Conservation (phyloP, 2,329 filamentous ascomycete genomes). For the Anthostomella pinea region DNA sequence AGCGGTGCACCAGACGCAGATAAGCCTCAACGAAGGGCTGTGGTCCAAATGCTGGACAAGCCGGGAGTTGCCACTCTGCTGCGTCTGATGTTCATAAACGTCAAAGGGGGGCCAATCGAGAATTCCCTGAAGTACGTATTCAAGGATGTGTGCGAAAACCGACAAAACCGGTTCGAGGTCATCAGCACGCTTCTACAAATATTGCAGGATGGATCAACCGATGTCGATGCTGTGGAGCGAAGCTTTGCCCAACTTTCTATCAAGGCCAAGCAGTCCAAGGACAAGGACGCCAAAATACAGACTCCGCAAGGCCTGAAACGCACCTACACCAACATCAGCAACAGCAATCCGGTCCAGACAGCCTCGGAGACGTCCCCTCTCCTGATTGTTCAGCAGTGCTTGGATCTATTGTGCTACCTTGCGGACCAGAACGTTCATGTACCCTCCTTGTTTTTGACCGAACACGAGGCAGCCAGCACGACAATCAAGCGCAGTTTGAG, state of each 20-base stretch:
- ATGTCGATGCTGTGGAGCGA: constrained; percentile 89
- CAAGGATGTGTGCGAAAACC: constrained; percentile 89
- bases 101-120: constrained; percentile 83
- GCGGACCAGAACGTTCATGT: constrained; percentile 84
- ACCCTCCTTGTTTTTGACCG: constrained; percentile 86
- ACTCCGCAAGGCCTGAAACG: constrained; percentile 80
- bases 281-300: constrained; percentile 65
- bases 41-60: constrained; percentile 97
- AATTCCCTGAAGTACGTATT: constrained; percentile 83
- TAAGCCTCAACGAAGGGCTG: constrained; percentile 72
- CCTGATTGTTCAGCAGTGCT: constrained; percentile 92
- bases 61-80: constrained; percentile 92
- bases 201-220: constrained; percentile 89
- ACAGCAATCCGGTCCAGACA: constrained; percentile 47
- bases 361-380: constrained; percentile 90
- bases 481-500: constrained; percentile 73
- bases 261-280: constrained; percentile 76
- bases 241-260: constrained; percentile 93
- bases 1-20: constrained; percentile 34
- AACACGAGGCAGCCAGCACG: constrained; percentile 75
- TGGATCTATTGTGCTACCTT: constrained; percentile 80
- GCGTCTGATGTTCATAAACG: constrained; percentile 91
- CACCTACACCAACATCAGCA: constrained; percentile 59
- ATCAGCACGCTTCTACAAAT: constrained; percentile 90
- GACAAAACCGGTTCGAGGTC: constrained; percentile 92